phyloP scores from a whole-genome alignment of 2,329 filamentous ascomycete species.

The Colletotrichum echinochloae region DNA sequence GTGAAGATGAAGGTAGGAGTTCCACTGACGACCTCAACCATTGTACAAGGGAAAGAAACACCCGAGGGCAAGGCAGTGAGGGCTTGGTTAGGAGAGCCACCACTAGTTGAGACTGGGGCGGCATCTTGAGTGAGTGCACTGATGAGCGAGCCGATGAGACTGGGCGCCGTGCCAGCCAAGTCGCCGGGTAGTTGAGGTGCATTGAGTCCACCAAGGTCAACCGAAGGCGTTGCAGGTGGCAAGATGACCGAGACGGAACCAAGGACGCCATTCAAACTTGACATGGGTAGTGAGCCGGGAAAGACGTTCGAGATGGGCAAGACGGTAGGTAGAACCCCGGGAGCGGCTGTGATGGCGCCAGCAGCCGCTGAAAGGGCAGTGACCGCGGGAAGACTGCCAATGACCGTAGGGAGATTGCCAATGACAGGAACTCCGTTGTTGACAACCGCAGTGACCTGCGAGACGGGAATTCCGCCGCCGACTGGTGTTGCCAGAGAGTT shows the following conservation, averaged over 20 bases:
- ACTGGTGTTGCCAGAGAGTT: background rate
- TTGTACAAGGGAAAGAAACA: slow-evolving; percentile 2
- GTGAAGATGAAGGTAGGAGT: slow-evolving; percentile 19
- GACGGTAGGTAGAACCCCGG: background rate
- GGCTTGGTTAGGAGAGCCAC: background rate
- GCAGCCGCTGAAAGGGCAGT: background rate
- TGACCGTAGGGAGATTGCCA: background rate
- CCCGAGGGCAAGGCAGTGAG: background rate
- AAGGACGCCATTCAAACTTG: background rate
- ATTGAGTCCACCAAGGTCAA: background rate
- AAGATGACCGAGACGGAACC: background rate
- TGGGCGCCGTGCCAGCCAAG: background rate
- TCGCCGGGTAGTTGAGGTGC: slow-evolving; percentile 27
- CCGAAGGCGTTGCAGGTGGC: background rate
- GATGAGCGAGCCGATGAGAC: background rate
- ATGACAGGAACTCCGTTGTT: background rate
- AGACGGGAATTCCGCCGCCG: background rate
- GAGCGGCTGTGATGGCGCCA: background rate
- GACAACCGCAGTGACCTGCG: background rate
- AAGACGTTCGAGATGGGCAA: background rate
- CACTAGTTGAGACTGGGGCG: background rate
- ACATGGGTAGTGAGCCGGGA: background rate
- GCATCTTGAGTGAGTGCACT: background rate
- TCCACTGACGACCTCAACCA: slow-evolving; percentile 15
- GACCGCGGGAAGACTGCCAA: background rate